Base-by-base conservation (phyloP, 2,329 filamentous ascomycete genomes). In the Thielaviopsis ethacetica region DNA sequence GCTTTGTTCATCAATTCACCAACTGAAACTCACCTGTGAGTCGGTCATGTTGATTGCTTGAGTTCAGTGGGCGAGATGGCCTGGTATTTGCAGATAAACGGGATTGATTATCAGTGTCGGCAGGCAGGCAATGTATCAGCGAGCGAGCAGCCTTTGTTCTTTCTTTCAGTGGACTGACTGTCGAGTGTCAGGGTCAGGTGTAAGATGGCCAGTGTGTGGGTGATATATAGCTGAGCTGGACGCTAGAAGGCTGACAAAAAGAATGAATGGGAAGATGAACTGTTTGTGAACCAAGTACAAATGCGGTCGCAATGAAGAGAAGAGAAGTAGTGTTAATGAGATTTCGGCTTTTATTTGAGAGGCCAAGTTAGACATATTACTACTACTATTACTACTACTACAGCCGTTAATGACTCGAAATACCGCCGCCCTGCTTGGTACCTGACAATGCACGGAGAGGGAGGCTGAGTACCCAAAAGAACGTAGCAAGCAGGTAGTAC, bases 1-100 rank as follows among this genome's bases (percentile, higher is more conserved):
- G 38, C 38, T 44, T 44, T 15, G n/a, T 44, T 44, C 13, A 44
- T n/a, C 17, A n/a, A 44, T 44, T 44, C 38, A 27, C 7, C 34
- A 38, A 19, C n/a, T 13, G 19, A 17, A 19, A 55, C 54, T n/a
- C 58, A 61, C 55, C 56, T 56, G 56, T n/a, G 53, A 55, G 55
- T 56, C 53, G 49, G 56, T 15, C 59, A 61, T 61, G 53, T 44
- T 26, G 34, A 44, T 38, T 47, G 54, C 9, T 13, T 22, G 15
- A 47, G 34, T 9, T 47, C n/a, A 26, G 17, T 21, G 54, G 13
- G 26, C 15, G 17, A 44, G 15, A 44, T 44, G 38, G 7, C 38
- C 38, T 44, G 17, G 17, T 44, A n/a, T 44, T 44, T 44, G 38
- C 38, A 44, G 38, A n/a, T 44, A 15, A 15, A 10, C 38, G 38